phyloP scores from a whole-genome alignment of 2,329 filamentous ascomycete genomes.

The Neoarthrinium moseri region DNA sequence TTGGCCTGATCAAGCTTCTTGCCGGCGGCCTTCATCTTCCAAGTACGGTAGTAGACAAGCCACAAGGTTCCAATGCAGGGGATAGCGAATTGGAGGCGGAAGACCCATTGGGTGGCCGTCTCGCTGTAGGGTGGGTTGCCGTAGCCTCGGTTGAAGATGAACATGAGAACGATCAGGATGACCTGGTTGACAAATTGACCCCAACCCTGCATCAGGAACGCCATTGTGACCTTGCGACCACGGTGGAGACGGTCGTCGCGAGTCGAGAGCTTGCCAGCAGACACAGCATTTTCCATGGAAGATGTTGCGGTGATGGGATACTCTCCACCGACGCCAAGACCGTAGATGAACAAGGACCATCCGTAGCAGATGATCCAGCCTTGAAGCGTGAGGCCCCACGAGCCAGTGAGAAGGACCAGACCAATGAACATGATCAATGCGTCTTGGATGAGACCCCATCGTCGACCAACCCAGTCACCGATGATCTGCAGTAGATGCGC shows the following conservation, averaged over 20 bases:
- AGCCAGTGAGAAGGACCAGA: conserved; percentile 85
- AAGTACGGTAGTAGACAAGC: conserved; percentile 94
- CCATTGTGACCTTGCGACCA: conserved; percentile 91
- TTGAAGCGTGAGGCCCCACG: conserved; percentile 83
- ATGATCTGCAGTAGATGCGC: conserved; percentile 39
- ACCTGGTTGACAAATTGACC: conserved; percentile 94
- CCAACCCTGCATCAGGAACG: conserved; percentile 98
- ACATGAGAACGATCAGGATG: conserved; percentile 78
- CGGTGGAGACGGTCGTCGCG: conserved; percentile 92
- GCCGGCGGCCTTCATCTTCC: conserved; percentile 87
- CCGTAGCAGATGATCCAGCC: conserved; percentile 98
- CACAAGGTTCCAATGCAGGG: conserved; percentile 88
- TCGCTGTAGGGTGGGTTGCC: conserved; percentile 76
- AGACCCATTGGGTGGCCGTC: conserved; percentile 82
- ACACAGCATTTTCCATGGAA: conserved; percentile 87
- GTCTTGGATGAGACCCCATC: conserved; percentile 95
- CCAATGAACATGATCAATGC: conserved; percentile 92
- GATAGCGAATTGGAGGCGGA: conserved; percentile 88
- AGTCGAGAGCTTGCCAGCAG: conserved; percentile 84
- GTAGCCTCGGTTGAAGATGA: conserved; percentile 82
- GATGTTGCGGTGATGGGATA: conserved; percentile 97
- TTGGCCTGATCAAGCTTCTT: conserved; percentile 81
- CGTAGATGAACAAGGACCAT: conserved; percentile 92
- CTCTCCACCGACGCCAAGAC: conserved; percentile 74
- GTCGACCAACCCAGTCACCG: conserved; percentile 78